Base-by-base conservation (phyloP, 352 stramenopile genomes). In the Globisporangium sylvaticum region DNA sequence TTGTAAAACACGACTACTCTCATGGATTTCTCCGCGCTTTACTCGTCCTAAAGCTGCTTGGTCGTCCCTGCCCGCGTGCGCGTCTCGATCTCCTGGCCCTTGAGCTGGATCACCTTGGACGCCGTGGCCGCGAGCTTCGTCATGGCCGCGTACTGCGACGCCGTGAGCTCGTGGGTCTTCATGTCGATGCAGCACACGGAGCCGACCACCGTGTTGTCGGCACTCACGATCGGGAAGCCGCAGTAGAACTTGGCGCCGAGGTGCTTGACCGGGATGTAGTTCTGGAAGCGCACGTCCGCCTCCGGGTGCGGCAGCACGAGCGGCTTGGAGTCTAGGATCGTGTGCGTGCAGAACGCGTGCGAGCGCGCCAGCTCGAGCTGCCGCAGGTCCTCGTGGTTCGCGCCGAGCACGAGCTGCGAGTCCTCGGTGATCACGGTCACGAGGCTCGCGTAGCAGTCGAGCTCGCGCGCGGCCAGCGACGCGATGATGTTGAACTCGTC, bases 401-500 rank as follows among this genome's bases (percentile, higher is more conserved):
- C 68, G 9, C 72, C 74, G 22, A 73, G 69, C 32, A 89, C 37
- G 44, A 77, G 73, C 50, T 84, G 73, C 61, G 84, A 75, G 20
- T 84, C 62, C 53, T 85, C 56, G 25, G 67, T 80, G 9, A 91
- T 73, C 22, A 91, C 77, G 32, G 80, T 91, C 57, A 91, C 70
- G 24, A 86, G 48, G 9, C 75, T 81, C 4, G 72, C 76, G 2
- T 78, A 76, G 65, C 80, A 89, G 34, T 78, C 72, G 60, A 91
- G 77, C 69, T 90, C 81, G 9, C 71, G 70, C 25, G 80, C 81
- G 9, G 81, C 66, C 15, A 91, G 73, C 22, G 78, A 65, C 58
- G 81, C 89, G 58, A 91, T 80, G 37, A 87, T 67, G 29, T 83
- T 77, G 14, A 91, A 75, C 64, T 90, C 79, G 4, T 86, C 73